phyloP scores from a whole-genome alignment of 2,329 filamentous ascomycete genomes.

The Clonostachys byssicola region DNA sequence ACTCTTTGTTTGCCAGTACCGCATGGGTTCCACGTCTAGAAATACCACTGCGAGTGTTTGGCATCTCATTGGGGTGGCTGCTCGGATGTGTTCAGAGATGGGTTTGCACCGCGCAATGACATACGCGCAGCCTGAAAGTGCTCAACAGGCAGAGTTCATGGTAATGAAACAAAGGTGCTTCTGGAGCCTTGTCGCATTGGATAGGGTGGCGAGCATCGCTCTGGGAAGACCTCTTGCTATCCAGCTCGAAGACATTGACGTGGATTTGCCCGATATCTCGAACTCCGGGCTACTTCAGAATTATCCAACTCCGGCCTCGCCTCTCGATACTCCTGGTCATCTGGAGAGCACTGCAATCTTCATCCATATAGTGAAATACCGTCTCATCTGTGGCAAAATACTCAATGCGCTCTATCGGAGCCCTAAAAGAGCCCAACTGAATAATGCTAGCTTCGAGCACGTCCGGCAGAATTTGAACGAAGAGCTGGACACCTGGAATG shows the following conservation, averaged over 20 bases:
- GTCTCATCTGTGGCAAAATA: slow-evolving; percentile 31
- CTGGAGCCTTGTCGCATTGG: slow-evolving; percentile 34
- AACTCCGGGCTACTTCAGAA: neutral
- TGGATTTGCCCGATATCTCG: slow-evolving; percentile 19
- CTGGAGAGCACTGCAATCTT: slow-evolving; percentile 19
- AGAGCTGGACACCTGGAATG: slow-evolving; percentile 23
- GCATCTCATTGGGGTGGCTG: slow-evolving; percentile 36
- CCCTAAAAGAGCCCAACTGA: slow-evolving; percentile 1
- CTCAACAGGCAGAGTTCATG: slow-evolving; percentile 11
- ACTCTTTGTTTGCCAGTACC: slow-evolving; percentile 35
- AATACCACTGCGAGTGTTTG: slow-evolving; percentile 33
- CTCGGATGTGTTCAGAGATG: slow-evolving; percentile 31
- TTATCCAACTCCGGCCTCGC: neutral
- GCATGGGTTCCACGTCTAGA: slow-evolving; percentile 30
- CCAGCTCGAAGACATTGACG: slow-evolving; percentile 32
- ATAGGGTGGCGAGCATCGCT: slow-evolving; percentile 27
- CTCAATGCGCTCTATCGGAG: slow-evolving; percentile 25
- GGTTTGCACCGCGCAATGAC: slow-evolving; percentile 31
- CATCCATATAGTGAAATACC: slow-evolving; percentile 31
- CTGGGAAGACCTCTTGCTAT: slow-evolving; percentile 33
- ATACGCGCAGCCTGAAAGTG: slow-evolving; percentile 13
- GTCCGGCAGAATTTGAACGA: slow-evolving; percentile 14
- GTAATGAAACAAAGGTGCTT: slow-evolving; percentile 32
- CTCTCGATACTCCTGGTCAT: slow-evolving; percentile 2
- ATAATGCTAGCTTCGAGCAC: neutral